Evolutionary conservation across 2,329 filamentous ascomycete genomes (phyloP).

Genomic region (Zymoseptoria crescenta): DNA sequence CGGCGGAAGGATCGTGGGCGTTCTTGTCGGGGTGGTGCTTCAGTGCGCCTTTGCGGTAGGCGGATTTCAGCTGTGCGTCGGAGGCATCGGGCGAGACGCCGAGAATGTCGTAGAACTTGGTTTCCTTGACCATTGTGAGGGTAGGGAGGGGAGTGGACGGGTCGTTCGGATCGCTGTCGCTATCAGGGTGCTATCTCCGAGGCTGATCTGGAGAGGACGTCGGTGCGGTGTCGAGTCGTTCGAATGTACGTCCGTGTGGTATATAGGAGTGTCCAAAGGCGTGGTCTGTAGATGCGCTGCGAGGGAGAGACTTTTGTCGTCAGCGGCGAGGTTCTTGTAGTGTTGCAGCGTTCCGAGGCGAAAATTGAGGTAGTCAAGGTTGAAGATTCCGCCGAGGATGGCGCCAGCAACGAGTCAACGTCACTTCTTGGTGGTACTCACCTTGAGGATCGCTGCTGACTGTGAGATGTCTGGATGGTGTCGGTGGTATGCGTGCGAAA

Average conservation of each 20-base stretch:
- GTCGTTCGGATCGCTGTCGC: conserved; percentile 2
- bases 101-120: conserved; percentile 69
- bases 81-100: conserved; percentile 72
- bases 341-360: too few relatives aligned
- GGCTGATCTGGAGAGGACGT: neutral
- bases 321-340: neutral
- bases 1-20: conserved; percentile 80
- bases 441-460: neutral
- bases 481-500: neutral
- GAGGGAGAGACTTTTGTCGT: neutral
- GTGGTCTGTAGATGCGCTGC: neutral
- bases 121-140: conserved; percentile 66
- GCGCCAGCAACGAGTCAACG: neutral
- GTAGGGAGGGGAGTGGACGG: neutral
- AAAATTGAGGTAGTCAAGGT: neutral
- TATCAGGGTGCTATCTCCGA: conserved; percentile 9
- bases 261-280: neutral
- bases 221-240: neutral
- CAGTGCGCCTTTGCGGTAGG: conserved; percentile 73
- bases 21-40: conserved; percentile 97
- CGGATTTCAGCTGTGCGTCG: conserved; percentile 84
- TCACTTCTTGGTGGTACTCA: neutral
- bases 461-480: neutral
- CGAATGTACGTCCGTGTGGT: neutral
- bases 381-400: neutral